A percentile compares a stretch with the other conserved stretches of the same genome.
phyloP scores from a whole-genome alignment of 164 flowering plant species.

The Dillenia suffruticosa region DNA sequence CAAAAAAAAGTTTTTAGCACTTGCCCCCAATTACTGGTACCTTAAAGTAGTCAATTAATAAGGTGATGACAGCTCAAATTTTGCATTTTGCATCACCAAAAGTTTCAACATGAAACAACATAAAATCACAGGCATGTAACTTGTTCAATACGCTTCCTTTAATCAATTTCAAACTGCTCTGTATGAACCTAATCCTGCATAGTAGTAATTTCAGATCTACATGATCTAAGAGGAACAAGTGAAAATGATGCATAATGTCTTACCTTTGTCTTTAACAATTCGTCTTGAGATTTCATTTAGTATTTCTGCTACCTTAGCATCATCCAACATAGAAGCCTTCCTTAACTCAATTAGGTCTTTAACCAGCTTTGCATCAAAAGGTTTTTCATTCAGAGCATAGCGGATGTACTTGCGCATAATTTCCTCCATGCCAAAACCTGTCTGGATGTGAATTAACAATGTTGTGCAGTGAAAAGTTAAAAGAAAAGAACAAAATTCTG shows the following conservation, averaged over 20 bases:
- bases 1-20: too few relatives aligned
- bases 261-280: conserved; percentile 86
- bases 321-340: conserved; percentile 69
- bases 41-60: too few relatives aligned
- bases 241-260: not conserved
- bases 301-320: conserved; percentile 69
- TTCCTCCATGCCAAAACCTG: conserved; percentile 82
- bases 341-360: conserved; percentile 71
- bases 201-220: too few relatives aligned
- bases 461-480: conserved; percentile 4
- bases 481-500: not conserved
- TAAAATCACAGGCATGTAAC: too few relatives aligned
- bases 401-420: conserved; percentile 86
- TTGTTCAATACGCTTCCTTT: too few relatives aligned
- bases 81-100: too few relatives aligned
- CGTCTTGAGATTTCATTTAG: conserved; percentile 80
- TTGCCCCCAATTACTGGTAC: too few relatives aligned
- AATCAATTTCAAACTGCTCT: too few relatives aligned
- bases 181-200: too few relatives aligned
- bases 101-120: too few relatives aligned
- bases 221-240: too few relatives aligned
- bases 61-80: too few relatives aligned
- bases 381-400: conserved; percentile 88
- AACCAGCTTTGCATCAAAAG: conserved; percentile 65
- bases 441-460: conserved; percentile 44